Percentiles rank a stretch among this genome's conserved stretches.
These are phyloP conservation scores for Phytophthora boehmeriae DNA, from an alignment of 352 stramenopile genomes.

Conservation along the genomic window DNA sequence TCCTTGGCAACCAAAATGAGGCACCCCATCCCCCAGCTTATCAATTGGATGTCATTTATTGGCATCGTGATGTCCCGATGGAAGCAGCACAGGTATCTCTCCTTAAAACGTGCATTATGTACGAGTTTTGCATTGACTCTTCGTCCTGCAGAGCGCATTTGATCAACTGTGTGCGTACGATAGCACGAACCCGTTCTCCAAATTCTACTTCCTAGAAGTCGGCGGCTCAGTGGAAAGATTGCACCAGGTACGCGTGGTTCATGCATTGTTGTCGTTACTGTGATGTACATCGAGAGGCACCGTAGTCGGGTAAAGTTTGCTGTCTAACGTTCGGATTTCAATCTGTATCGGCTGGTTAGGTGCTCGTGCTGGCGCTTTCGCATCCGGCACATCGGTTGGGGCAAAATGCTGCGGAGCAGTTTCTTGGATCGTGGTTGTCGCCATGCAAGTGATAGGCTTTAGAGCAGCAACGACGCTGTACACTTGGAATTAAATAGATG, in stretches of 20 bases:
- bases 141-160: conserved; percentile 36
- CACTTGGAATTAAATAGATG: conserved; percentile 41
- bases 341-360: conserved; percentile 34
- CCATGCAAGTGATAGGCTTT: conserved; percentile 34
- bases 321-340: conserved; percentile 18
- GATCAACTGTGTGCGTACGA: conserved; percentile 56
- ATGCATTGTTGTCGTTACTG: conserved; percentile 26
- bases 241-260: conserved; percentile 47
- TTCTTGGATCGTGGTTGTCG: conserved; percentile 44
- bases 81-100: conserved; percentile 41
- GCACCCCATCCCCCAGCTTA: conserved; percentile 29
- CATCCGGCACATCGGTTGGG: conserved; percentile 52
- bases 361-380: conserved; percentile 53
- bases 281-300: conserved; percentile 22
- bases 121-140: not conserved
- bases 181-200: conserved; percentile 44
- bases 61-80: conserved; percentile 40
- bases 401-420: conserved; percentile 52
- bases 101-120: not conserved
- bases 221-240: conserved; percentile 53
- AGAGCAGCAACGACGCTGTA: conserved; percentile 18
- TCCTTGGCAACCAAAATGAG: conserved; percentile 19
- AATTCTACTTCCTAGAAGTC: conserved; percentile 60
- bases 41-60: conserved; percentile 58
- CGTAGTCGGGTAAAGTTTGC: not conserved